phyloP scores from a whole-genome alignment of 164 flowering plant genomes.

The Berberis vulgaris region DNA sequence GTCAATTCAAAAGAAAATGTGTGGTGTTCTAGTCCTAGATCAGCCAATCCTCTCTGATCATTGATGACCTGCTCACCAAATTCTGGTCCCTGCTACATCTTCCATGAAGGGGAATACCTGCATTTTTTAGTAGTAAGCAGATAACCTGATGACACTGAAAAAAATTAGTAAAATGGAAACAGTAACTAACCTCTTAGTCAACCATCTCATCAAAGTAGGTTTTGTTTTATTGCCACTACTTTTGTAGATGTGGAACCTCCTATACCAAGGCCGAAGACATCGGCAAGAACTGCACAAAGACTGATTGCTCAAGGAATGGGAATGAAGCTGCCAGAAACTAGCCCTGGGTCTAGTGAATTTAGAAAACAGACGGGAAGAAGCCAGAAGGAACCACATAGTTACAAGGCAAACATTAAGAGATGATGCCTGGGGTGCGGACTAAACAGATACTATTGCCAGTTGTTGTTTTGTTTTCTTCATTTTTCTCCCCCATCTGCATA shows the following conservation, averaged over 20 bases:
- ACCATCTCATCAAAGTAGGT: neutral
- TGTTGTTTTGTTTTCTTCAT: slow-evolving; percentile 10
- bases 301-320: slow-evolving; percentile 92
- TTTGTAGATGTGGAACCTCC: slow-evolving; percentile 80
- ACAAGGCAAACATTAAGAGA: slow-evolving; percentile 59
- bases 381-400: slow-evolving; percentile 56
- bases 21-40: too few relatives aligned
- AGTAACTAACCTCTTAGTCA: too few relatives aligned
- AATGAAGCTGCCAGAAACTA: slow-evolving; percentile 40
- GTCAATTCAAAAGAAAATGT: too few relatives aligned
- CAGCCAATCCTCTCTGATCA: too few relatives aligned
- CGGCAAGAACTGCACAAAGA: slow-evolving; percentile 80
- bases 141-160: too few relatives aligned
- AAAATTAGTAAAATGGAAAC: too few relatives aligned
- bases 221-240: neutral
- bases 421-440: slow-evolving; percentile 86
- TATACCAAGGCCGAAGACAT: slow-evolving; percentile 71
- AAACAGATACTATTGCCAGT: too few relatives aligned
- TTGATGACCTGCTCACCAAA: too few relatives aligned
- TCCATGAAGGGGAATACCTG: too few relatives aligned
- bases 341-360: slow-evolving; percentile 52
- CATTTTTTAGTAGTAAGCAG: too few relatives aligned
- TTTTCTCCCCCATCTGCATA: too few relatives aligned
- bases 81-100: too few relatives aligned
- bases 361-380: slow-evolving; percentile 79